phyloP scores from a whole-genome alignment of 768 basidiomycete species.

The Steccherinum ochraceum region DNA sequence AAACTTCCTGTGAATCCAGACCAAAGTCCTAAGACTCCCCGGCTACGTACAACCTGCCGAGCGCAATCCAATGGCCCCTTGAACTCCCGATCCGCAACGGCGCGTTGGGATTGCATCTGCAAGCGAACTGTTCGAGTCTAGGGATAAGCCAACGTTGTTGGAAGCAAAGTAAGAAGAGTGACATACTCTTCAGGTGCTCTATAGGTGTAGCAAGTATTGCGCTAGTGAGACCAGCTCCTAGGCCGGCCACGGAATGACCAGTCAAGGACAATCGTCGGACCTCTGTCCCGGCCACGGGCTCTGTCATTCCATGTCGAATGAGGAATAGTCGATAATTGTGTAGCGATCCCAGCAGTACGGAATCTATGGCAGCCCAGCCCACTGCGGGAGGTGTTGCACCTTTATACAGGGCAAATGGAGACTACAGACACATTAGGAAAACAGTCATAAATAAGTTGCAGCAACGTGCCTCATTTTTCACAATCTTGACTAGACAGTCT shows the following conservation, averaged over 20 bases:
- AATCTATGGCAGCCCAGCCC: conserved; percentile 70
- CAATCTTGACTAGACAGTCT: conserved; percentile 49
- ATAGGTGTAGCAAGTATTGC: conserved; percentile 70
- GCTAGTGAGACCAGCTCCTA: conserved; percentile 63
- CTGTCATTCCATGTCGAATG: conserved; percentile 46
- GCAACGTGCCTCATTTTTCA: conserved; percentile 50
- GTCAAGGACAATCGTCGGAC: conserved; percentile 49
- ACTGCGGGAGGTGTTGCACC: conserved; percentile 68
- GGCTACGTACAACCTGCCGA: conserved; percentile 51
- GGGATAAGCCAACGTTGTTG: too few species aligned
- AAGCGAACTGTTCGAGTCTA: conserved; percentile 42
- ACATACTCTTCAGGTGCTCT: conserved; percentile 59
- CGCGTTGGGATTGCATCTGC: conserved; percentile 57
- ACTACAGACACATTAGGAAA: conserved; percentile 31
- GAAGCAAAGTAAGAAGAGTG: too few species aligned
- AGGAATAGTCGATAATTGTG: conserved; percentile 68
- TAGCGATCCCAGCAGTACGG: conserved; percentile 59
- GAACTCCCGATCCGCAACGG: conserved; percentile 46
- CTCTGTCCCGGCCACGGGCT: conserved; percentile 37
- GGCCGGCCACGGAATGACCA: conserved; percentile 61
- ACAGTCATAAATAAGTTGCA: not conserved
- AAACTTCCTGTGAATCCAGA: conserved; percentile 70
- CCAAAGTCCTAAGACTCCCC: conserved; percentile 67
- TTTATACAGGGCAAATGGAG: conserved; percentile 63
- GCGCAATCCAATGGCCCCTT: conserved; percentile 63